Conservation (phyloP, 148 eudicot genomes). For the Rhododendron kiyosumense region DNA sequence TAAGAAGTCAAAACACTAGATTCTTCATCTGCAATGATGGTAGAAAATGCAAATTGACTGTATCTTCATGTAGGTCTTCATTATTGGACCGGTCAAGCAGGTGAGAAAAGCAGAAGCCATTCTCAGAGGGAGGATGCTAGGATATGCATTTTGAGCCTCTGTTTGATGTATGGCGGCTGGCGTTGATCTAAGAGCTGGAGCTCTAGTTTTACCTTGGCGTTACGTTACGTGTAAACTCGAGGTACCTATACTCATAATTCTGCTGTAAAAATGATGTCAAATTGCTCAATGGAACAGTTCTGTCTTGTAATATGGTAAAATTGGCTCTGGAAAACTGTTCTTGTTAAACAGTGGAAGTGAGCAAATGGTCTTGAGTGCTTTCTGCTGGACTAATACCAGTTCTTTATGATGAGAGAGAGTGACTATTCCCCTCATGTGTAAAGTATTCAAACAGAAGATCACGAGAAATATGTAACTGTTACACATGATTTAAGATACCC, state of each 20-base stretch:
- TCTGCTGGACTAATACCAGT: neutral
- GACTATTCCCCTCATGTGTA: too few species aligned
- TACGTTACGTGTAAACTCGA: neutral
- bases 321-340: neutral
- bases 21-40: neutral
- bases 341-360: neutral
- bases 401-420: neutral
- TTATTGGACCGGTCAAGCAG: slow-evolving; percentile 75
- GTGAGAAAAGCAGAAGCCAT: slow-evolving; percentile 90
- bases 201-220: neutral
- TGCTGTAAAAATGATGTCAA: neutral
- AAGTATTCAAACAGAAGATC: too few species aligned
- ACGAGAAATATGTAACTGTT: neutral
- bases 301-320: neutral
- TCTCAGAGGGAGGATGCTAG: slow-evolving; percentile 73
- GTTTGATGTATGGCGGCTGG: neutral
- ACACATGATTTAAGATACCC: neutral
- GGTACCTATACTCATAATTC: neutral
- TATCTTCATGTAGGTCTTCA: slow-evolving; percentile 49
- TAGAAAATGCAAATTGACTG: neutral
- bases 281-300: neutral
- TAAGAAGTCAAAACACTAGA: neutral
- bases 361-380: neutral
- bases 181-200: neutral
- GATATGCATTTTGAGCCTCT: slow-evolving; percentile 33